phyloP scores from a whole-genome alignment of 495 filamentous ascomycete genomes.

The Terfezia claveryi region DNA sequence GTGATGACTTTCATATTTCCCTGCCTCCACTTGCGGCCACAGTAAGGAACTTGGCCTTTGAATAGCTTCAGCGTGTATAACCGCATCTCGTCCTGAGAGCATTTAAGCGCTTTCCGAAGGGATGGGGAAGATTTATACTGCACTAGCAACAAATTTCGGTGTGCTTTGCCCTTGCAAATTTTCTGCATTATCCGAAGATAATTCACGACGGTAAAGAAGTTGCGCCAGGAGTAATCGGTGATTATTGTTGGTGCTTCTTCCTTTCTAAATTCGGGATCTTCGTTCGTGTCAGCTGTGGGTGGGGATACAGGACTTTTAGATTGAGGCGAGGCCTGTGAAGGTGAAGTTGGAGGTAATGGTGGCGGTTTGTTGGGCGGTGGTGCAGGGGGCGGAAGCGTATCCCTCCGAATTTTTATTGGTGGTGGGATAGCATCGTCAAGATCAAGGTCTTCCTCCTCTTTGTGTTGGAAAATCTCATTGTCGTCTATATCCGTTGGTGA shows the following conservation, averaged over 20 bases:
- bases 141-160: constrained; percentile 78
- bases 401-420: neutral
- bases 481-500: neutral
- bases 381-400: neutral
- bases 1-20: constrained; percentile 97
- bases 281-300: neutral
- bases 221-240: constrained; percentile 74
- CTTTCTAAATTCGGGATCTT: neutral
- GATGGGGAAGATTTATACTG: constrained; percentile 84
- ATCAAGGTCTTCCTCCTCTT: neutral
- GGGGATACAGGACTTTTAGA: neutral
- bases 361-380: constrained; percentile 6
- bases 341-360: constrained; percentile 1
- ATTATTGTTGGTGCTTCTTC: constrained; percentile 44
- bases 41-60: constrained; percentile 95
- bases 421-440: neutral
- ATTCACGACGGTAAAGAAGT: constrained; percentile 86
- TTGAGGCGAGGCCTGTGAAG: constrained; percentile 18
- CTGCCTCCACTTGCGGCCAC: constrained; percentile 93
- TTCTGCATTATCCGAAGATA: constrained; percentile 91
- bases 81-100: constrained; percentile 66
- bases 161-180: constrained; percentile 80
- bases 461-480: neutral
- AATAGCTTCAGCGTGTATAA: constrained; percentile 93
- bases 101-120: constrained; percentile 70